Conservation (phyloP, 2,329 filamentous ascomycete genomes). For the Sphaerulina musiva region DNA sequence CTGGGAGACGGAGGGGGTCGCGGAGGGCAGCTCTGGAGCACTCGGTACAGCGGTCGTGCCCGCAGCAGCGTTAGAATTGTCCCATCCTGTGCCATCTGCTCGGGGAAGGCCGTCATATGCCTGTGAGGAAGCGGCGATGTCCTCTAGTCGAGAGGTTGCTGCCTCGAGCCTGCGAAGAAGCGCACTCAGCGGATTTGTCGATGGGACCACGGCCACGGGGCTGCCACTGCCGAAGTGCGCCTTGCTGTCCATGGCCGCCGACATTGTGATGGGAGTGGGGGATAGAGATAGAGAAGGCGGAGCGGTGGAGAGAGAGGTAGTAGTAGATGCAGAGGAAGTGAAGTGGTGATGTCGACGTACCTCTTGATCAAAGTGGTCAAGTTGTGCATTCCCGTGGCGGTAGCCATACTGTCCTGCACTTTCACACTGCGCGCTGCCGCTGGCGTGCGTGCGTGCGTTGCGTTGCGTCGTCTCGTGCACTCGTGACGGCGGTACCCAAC, state of each 20-base stretch:
- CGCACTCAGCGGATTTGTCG: slow-evolving; percentile 44
- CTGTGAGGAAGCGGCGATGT: slow-evolving; percentile 71
- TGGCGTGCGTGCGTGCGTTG: no score
- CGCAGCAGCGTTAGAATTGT: not conserved
- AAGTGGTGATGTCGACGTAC: slow-evolving; percentile 42
- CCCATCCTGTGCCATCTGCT: slow-evolving; percentile 10
- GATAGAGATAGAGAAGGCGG: not conserved
- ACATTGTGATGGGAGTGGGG: not conserved
- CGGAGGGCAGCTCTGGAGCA: slow-evolving; percentile 25
- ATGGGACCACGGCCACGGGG: slow-evolving; percentile 16
- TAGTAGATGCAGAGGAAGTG: not conserved
- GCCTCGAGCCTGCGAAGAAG: slow-evolving; percentile 74
- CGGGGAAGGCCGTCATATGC: slow-evolving; percentile 46
- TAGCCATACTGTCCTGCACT: slow-evolving; percentile 5
- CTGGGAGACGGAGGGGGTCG: slow-evolving; percentile 23
- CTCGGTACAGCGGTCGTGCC: slow-evolving; percentile 30
- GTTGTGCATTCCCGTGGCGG: slow-evolving; percentile 72
- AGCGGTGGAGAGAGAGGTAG: slow-evolving; percentile 1
- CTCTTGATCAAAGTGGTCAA: slow-evolving; percentile 96
- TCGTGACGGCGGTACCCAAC: no score
- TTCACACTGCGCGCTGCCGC: no score
- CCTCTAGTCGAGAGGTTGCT: slow-evolving; percentile 89
- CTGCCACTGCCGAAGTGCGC: slow-evolving; percentile 15
- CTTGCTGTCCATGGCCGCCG: slow-evolving; percentile 13
- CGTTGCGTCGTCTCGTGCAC: no score